Evolutionary conservation across 352 stramenopile species (phyloP).

Genomic region (Pythium coloratum): DNA sequence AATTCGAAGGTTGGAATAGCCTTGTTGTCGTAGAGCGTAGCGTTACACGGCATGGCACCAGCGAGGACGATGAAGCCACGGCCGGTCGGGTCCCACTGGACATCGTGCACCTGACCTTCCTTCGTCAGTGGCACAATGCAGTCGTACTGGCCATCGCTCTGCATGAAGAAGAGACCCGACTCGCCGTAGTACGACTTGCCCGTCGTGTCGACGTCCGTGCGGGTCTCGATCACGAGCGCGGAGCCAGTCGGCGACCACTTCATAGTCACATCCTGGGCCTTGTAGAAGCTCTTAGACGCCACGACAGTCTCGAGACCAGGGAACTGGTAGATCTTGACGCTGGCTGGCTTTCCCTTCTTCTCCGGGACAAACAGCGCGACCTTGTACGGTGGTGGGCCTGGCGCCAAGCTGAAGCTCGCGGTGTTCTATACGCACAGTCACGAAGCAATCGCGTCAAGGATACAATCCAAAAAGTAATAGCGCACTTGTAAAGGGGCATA

Average conservation of each 20-base stretch:
- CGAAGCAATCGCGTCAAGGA: not conserved
- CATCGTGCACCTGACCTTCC: conserved; percentile 92
- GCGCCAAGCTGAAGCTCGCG: conserved; percentile 83
- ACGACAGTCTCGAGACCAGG: conserved; percentile 59
- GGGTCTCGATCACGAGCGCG: conserved; percentile 89
- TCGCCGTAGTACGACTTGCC: conserved; percentile 98
- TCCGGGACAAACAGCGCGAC: conserved; percentile 87
- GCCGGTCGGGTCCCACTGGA: conserved; percentile 93
- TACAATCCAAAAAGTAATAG: not conserved
- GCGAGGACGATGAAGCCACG: conserved; percentile 94
- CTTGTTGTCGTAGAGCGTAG: conserved; percentile 97
- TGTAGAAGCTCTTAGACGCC: conserved; percentile 90
- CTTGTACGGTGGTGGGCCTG: conserved; percentile 76
- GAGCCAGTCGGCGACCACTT: conserved; percentile 89
- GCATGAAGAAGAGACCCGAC: conserved; percentile 95
- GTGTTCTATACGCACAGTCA: conserved; percentile 45
- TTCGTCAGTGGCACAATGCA: conserved; percentile 90
- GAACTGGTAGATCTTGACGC: conserved; percentile 85
- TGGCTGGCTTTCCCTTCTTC: conserved; percentile 89
- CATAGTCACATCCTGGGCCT: conserved; percentile 87
- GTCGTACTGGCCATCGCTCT: conserved; percentile 90
- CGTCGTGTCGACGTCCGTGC: conserved; percentile 90
- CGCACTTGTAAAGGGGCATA: conserved; percentile 28
- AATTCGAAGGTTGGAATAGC: conserved; percentile 96
- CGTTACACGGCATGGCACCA: conserved; percentile 93